Conservation (phyloP, 164 flowering plant genomes). For the grape (Vitis vinifera) region DNA sequence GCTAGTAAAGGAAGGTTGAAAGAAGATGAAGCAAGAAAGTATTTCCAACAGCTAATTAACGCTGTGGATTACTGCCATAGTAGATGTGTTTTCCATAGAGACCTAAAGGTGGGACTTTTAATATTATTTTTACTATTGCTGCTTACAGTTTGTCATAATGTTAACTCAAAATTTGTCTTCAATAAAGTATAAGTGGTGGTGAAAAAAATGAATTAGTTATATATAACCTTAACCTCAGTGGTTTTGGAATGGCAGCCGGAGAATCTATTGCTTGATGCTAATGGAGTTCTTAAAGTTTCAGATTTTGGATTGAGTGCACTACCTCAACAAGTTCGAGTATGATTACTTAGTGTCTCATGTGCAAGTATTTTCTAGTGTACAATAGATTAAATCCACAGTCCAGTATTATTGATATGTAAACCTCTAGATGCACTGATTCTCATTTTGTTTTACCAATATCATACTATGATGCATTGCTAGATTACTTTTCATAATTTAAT, state of each 20-base stretch:
- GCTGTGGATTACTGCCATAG: conserved; percentile 99
- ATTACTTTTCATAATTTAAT: neutral
- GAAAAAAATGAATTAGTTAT: neutral
- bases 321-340: conserved; percentile 93
- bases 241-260: conserved; percentile 68
- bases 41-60: conserved; percentile 91
- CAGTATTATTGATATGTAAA: too few relatives aligned
- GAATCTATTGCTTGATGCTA: conserved; percentile 87
- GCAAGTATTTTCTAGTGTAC: neutral
- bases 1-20: conserved; percentile 75
- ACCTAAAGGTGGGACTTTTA: conserved; percentile 63
- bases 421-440: neutral
- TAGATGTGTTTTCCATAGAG: conserved; percentile 93
- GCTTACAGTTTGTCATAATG: neutral
- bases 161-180: neutral
- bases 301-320: conserved; percentile 98
- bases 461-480: neutral
- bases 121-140: neutral
- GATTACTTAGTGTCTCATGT: conserved; percentile 6
- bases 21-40: conserved; percentile 93
- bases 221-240: neutral
- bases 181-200: neutral
- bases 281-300: conserved; percentile 88
- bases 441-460: neutral
- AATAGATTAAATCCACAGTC: too few relatives aligned